phyloP scores from a whole-genome alignment of 306 rosid species.

The Citrullus amarus region DNA sequence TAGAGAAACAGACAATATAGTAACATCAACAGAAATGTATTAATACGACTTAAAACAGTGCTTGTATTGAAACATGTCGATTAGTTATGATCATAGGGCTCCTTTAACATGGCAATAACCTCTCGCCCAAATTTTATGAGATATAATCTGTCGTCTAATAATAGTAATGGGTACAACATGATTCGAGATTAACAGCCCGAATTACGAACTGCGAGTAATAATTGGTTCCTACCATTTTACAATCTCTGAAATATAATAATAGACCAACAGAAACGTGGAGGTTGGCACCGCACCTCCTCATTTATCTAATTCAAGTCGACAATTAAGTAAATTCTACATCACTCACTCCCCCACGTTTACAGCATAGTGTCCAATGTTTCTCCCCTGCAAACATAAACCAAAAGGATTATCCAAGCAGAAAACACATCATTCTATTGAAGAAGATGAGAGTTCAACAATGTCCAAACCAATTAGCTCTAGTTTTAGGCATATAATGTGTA shows the following conservation, averaged over 20 bases:
- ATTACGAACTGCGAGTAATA: background rate
- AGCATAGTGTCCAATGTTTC: conserved; percentile 63
- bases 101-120: background rate
- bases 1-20: too few species aligned
- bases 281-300: background rate
- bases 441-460: background rate
- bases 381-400: conserved; percentile 40
- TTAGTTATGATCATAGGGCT: background rate
- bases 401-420: background rate
- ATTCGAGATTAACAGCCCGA: background rate
- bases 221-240: background rate
- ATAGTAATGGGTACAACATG: background rate
- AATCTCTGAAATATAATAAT: background rate
- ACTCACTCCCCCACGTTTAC: conserved; percentile 42
- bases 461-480: background rate
- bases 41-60: background rate
- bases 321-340: background rate
- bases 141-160: background rate
- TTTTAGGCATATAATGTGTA: background rate
- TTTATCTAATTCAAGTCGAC: background rate
- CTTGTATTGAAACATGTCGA: background rate
- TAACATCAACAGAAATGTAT: too few species aligned
- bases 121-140: background rate
- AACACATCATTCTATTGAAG: background rate
- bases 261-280: background rate